phyloP scores from a whole-genome alignment of 768 basidiomycete genomes.

The Pluteus cervinus region DNA sequence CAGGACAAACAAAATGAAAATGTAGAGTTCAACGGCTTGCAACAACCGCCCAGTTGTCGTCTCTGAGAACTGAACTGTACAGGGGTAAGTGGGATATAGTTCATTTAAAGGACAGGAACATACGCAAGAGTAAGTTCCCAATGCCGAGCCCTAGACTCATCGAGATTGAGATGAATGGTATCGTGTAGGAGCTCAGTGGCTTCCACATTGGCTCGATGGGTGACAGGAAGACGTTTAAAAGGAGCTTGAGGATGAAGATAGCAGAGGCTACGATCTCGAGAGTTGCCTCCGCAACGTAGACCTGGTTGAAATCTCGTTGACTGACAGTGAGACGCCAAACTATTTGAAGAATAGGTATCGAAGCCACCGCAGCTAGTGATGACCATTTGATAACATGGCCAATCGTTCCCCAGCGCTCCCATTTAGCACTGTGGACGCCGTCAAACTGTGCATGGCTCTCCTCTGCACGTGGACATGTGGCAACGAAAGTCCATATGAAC shows the following conservation, averaged over 20 bases:
- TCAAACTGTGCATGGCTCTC: slow-evolving; percentile 11
- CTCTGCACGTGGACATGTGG: slow-evolving; percentile 47
- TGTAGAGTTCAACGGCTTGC: slow-evolving; percentile 57
- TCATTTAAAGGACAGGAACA: slow-evolving; percentile 6
- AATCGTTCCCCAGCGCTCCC: slow-evolving; percentile 57
- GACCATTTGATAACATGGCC: slow-evolving; percentile 49
- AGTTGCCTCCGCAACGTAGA: slow-evolving; percentile 54
- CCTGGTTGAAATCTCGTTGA: slow-evolving; percentile 31
- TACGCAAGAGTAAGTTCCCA: slow-evolving; percentile 30
- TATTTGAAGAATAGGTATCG: slow-evolving; percentile 52
- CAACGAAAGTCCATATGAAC: slow-evolving; percentile 65
- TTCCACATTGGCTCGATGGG: slow-evolving; percentile 32
- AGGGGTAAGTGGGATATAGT: not conserved
- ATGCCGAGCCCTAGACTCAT: slow-evolving; percentile 48
- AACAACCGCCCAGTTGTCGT: slow-evolving; percentile 62
- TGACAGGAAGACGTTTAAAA: slow-evolving; percentile 49
- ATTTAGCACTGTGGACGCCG: slow-evolving; percentile 49
- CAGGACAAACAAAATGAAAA: slow-evolving; percentile 53
- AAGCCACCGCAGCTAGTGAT: slow-evolving; percentile 37
- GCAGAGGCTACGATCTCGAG: slow-evolving; percentile 53
- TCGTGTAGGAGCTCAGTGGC: slow-evolving; percentile 39
- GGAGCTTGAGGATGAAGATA: slow-evolving; percentile 56
- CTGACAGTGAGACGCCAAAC: slow-evolving; percentile 48
- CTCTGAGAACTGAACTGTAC: slow-evolving; percentile 62
- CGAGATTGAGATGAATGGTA: slow-evolving; percentile 45